Evolutionary conservation across 2,329 filamentous ascomycete genomes (phyloP).

Genomic region (Microthyrium microscopicum): DNA sequence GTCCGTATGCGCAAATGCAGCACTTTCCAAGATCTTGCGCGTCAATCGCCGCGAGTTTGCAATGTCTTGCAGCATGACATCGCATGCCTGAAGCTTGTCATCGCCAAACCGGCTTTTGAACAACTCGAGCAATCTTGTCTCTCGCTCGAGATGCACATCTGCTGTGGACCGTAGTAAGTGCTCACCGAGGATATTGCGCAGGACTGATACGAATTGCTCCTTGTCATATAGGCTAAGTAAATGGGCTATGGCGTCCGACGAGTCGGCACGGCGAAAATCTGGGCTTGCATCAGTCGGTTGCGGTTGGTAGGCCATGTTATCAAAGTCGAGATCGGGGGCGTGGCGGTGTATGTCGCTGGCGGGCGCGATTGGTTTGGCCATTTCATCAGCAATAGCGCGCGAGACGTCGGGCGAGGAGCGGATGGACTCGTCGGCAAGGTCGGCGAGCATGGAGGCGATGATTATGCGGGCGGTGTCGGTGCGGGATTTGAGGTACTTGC

Average conservation of each 20-base stretch:
- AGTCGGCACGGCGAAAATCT: slow-evolving; percentile 74
- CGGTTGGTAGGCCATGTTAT: slow-evolving; percentile 85
- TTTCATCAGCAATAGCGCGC: slow-evolving; percentile 46
- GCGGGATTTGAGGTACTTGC: slow-evolving; percentile 58
- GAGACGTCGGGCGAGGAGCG: slow-evolving; percentile 46
- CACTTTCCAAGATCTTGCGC: slow-evolving; percentile 36
- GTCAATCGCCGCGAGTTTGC: slow-evolving; percentile 67
- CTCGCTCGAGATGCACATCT: slow-evolving; percentile 45
- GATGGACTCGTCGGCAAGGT: slow-evolving; percentile 32
- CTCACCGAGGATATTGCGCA: slow-evolving; percentile 77
- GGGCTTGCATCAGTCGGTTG: slow-evolving; percentile 85
- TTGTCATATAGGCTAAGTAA: slow-evolving; percentile 77
- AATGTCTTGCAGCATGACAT: slow-evolving; percentile 94
- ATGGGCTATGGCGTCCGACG: slow-evolving; percentile 81
- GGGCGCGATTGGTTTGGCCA: slow-evolving; percentile 41
- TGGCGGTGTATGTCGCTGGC: slow-evolving; percentile 34
- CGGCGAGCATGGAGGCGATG: slow-evolving; percentile 55
- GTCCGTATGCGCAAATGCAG: neutral
- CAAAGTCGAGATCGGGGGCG: slow-evolving; percentile 61
- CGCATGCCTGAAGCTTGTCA: slow-evolving; percentile 70
- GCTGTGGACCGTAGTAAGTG: slow-evolving; percentile 53
- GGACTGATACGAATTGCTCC: slow-evolving; percentile 89
- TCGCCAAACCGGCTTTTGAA: slow-evolving; percentile 84
- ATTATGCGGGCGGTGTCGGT: slow-evolving; percentile 67
- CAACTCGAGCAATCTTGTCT: slow-evolving; percentile 65